phyloP scores from a whole-genome alignment of 768 basidiomycete genomes.

The Mycena polygramma region DNA sequence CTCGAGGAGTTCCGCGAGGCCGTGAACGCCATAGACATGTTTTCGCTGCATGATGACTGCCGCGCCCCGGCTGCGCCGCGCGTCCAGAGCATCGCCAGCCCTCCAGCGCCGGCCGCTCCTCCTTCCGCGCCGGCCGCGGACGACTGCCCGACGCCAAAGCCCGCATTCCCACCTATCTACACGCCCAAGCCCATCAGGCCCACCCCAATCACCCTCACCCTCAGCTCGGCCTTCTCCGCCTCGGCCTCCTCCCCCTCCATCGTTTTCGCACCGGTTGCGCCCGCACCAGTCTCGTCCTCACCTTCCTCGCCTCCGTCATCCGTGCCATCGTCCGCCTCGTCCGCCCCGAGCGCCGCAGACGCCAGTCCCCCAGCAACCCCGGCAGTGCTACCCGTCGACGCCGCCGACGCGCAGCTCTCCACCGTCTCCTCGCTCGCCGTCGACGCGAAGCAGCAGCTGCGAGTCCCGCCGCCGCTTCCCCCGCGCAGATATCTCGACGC shows the following conservation, averaged over 20 bases:
- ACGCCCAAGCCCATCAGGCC: constrained; percentile 11
- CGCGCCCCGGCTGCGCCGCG: neutral
- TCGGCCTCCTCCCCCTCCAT: neutral
- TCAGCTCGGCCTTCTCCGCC: neutral
- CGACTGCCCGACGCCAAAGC: constrained; percentile 8
- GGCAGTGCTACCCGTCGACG: neutral
- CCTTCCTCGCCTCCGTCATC: neutral
- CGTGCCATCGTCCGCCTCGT: neutral
- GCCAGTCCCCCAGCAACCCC: constrained; percentile 15
- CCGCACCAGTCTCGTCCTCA: no score
- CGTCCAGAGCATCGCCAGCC: neutral
- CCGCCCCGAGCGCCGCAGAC: constrained; percentile 8
- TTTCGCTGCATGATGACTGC: constrained; percentile 1
- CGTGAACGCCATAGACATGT: constrained; percentile 15
- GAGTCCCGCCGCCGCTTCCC: no score
- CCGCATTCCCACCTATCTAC: constrained; percentile 1
- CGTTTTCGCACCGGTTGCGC: neutral
- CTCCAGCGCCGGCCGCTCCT: neutral
- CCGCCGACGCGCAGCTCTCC: neutral
- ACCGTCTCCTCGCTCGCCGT: neutral
- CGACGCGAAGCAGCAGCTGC: no score
- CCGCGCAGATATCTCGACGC: no score
- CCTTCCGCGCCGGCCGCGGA: neutral
- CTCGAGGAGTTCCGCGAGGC: constrained; percentile 26
- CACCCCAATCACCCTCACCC: no score